Conservation (phyloP, 768 basidiomycete genomes). For the Boletus reticuloceps region DNA sequence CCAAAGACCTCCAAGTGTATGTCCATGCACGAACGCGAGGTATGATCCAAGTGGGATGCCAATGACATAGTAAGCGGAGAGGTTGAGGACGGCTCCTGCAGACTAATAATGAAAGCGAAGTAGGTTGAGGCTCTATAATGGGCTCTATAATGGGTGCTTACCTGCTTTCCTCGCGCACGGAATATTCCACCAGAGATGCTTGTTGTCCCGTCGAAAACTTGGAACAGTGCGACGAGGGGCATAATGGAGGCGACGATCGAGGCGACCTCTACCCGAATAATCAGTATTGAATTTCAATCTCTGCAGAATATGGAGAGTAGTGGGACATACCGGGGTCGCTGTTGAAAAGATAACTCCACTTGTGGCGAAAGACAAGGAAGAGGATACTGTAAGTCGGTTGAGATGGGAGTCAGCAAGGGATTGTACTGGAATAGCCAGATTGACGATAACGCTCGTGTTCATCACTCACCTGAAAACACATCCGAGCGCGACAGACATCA, state of each 20-base stretch:
- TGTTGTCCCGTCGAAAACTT: conserved; percentile 79
- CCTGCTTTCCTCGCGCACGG: conserved; percentile 80
- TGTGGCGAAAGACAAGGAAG: conserved; percentile 58
- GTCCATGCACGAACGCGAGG: conserved; percentile 60
- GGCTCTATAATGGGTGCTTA: conserved; percentile 19
- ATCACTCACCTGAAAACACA: conserved; percentile 56
- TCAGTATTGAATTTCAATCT: not conserved
- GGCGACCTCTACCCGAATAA: conserved; percentile 39
- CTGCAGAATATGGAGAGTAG: not conserved
- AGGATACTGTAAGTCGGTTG: conserved; percentile 37
- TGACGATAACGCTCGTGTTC: not conserved
- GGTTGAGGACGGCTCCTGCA: conserved; percentile 62
- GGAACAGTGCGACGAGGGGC: conserved; percentile 74
- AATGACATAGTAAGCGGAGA: conserved; percentile 74
- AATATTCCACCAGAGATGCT: conserved; percentile 75
- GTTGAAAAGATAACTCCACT: conserved; percentile 78
- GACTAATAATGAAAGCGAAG: conserved; percentile 36
- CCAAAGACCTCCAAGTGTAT: conserved; percentile 79
- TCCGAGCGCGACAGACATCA: conserved; percentile 65
- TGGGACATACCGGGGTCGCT: conserved; percentile 48
- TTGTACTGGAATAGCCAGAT: not conserved
- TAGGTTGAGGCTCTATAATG: not conserved
- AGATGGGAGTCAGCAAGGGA: not conserved
- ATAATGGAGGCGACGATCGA: conserved; percentile 57
- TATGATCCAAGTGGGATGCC: conserved; percentile 83